Conservation (phyloP, 345 rosid species). For the Excoecaria agallocha region DNA sequence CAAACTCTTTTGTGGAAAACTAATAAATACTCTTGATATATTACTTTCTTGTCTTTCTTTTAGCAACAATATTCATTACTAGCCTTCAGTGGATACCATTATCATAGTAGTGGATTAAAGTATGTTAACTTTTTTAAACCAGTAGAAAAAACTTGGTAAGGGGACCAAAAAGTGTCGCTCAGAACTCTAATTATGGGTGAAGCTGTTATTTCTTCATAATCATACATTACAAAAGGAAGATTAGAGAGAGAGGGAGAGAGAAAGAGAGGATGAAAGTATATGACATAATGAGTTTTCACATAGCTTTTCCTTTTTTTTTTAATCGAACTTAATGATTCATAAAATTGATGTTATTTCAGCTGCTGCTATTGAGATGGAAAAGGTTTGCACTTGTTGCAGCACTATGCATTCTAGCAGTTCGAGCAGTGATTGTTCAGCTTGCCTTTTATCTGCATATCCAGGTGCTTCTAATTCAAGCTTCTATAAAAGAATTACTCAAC, state of each 20-base stretch:
- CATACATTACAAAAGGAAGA: not conserved
- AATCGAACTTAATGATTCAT: not conserved
- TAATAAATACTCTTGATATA: too few species aligned
- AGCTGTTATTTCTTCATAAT: not conserved
- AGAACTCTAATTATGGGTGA: not conserved
- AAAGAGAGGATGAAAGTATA: too few species aligned
- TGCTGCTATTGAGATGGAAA: constrained; percentile 92
- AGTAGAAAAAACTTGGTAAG: too few species aligned
- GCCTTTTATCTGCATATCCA: constrained; percentile 91
- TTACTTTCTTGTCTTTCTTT: too few species aligned
- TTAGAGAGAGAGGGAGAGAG: too few species aligned
- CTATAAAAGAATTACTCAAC: not conserved
- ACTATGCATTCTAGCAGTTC: constrained; percentile 87
- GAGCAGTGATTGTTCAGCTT: constrained; percentile 89
- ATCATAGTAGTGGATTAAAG: too few species aligned
- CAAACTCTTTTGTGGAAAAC: too few species aligned
- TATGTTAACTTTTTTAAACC: too few species aligned
- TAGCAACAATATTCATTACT: too few species aligned
- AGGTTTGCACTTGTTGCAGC: constrained; percentile 92
- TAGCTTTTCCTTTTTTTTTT: not conserved
- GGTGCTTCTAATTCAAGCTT: constrained; percentile 30
- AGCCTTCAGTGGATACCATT: too few species aligned
- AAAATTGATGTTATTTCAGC: constrained; percentile 40
- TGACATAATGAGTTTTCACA: not conserved
- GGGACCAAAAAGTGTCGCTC: too few species aligned